These are phyloP conservation scores for Cyphellophora attinorum DNA, from an alignment of 2,329 filamentous ascomycete genomes.

Conservation along the genomic window DNA sequence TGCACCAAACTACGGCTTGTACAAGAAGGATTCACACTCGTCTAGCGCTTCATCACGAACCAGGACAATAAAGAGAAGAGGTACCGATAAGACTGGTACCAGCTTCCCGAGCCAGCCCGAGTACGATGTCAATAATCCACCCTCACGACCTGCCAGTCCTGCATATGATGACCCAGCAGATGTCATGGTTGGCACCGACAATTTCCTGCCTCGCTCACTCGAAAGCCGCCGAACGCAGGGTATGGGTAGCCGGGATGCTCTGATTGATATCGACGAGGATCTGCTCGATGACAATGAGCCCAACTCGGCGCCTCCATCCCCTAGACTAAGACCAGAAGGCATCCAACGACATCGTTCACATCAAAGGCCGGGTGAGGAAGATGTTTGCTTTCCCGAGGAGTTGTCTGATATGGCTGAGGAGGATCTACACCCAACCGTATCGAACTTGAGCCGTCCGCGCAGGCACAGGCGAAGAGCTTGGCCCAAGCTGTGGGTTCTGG, in stretches of 20 bases:
- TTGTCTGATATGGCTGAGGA: conserved; percentile 77
- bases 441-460: conserved; percentile 32
- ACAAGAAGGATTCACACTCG: too few species aligned
- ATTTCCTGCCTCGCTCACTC: conserved; percentile 28
- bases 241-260: conserved; percentile 25
- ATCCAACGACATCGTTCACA: conserved; percentile 37
- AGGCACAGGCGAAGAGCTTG: conserved; percentile 61
- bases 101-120: too few species aligned
- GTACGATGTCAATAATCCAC: conserved; percentile 58
- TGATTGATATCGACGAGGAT: conserved; percentile 34
- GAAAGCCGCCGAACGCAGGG: conserved; percentile 25
- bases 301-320: conserved; percentile 29
- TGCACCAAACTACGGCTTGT: too few species aligned
- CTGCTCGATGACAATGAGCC: conserved; percentile 5
- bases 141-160: conserved; percentile 52
- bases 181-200: conserved; percentile 34
- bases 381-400: conserved; percentile 83
- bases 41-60: too few species aligned
- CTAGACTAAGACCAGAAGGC: conserved; percentile 25
- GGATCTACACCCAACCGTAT: conserved; percentile 47
- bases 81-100: too few species aligned
- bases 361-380: conserved; percentile 61
- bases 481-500: conserved; percentile 75
- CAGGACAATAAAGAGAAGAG: too few species aligned
- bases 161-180: conserved; percentile 41